Percentiles rank a stretch among this genome's conserved stretches.
These are phyloP conservation scores for Saturnispora serradocipensis DNA, from an alignment of 805 yeast genomes.

Conservation along the genomic window DNA sequence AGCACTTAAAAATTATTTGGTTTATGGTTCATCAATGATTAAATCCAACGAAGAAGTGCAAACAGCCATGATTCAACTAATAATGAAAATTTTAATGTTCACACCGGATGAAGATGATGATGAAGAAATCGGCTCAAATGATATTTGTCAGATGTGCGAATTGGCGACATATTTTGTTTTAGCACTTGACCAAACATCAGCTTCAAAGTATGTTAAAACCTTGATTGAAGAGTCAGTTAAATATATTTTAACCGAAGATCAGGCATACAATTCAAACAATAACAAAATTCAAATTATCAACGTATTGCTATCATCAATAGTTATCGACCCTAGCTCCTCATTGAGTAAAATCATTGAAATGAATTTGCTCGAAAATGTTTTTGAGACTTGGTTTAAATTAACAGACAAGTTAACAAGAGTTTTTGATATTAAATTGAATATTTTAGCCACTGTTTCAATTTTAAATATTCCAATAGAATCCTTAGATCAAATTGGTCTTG, in stretches of 20 bases:
- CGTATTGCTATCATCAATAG: constrained; percentile 53
- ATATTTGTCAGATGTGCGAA: constrained; percentile 49
- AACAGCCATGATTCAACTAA: constrained; percentile 41
- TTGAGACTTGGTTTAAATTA: constrained; percentile 57
- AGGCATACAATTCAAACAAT: constrained; percentile 19
- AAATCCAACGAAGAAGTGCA: constrained; percentile 38
- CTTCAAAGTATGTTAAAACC: constrained; percentile 37
- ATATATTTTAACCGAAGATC: constrained; percentile 28
- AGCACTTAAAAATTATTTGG: constrained; percentile 63
- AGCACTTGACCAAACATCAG: constrained; percentile 37
- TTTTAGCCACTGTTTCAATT: constrained; percentile 56
- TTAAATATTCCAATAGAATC: constrained; percentile 21
- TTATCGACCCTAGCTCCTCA: constrained; percentile 49
- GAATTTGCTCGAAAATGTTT: constrained; percentile 39
- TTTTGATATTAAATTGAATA: constrained; percentile 69
- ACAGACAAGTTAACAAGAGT: constrained; percentile 55
- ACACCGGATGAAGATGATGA: constrained; percentile 35
- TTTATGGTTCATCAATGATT: constrained; percentile 43
- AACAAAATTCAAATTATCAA: constrained; percentile 43
- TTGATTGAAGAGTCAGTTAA: constrained; percentile 38
- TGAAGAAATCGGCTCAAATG: constrained; percentile 38
- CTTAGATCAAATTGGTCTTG: constrained; percentile 21
- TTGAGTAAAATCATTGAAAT: constrained; percentile 40
- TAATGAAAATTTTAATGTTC: constrained; percentile 31
- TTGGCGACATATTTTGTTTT: constrained; percentile 57